phyloP scores from a whole-genome alignment of 2,329 filamentous ascomycete species.

The Tolypocladium pustulatum region DNA sequence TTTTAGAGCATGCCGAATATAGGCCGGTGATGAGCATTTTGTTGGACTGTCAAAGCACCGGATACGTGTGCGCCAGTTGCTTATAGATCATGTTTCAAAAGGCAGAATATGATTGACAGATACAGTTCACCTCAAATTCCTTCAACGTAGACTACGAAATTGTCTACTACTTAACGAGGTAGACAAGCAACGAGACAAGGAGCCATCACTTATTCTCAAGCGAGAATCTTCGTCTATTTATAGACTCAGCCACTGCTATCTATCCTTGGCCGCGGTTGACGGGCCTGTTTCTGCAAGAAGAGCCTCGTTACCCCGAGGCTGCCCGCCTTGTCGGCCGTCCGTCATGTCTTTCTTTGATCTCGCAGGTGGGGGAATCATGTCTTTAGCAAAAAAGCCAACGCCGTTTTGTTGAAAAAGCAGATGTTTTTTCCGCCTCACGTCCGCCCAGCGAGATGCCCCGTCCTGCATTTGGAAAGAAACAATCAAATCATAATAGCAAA shows the following conservation, averaged over 20 bases:
- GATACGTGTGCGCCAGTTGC: not conserved
- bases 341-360: slow-evolving; percentile 14
- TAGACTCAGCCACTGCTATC: slow-evolving; percentile 11
- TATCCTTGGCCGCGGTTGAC: slow-evolving; percentile 32
- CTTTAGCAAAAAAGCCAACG: slow-evolving; percentile 25
- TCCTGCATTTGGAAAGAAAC: slow-evolving; percentile 1
- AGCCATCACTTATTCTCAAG: slow-evolving; percentile 1
- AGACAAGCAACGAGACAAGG: not conserved
- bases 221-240: slow-evolving; percentile 9
- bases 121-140: not conserved
- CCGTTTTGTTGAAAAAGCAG: slow-evolving; percentile 30
- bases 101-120: not conserved
- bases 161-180: too few relatives aligned
- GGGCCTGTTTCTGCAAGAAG: slow-evolving; percentile 17
- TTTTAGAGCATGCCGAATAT: not conserved
- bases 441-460: slow-evolving; percentile 16
- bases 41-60: not conserved
- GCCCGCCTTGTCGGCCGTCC: not conserved
- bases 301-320: slow-evolving; percentile 1
- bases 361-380: slow-evolving; percentile 21
- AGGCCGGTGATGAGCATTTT: not conserved
- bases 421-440: slow-evolving; percentile 21
- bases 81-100: not conserved
- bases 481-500: slow-evolving; percentile 13
- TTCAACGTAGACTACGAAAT: not conserved